Evolutionary conservation across 148 eudicot species (phyloP), one percentile per base, ranked within the genome.

Genomic region (Persicaria tinctoria): DNA sequence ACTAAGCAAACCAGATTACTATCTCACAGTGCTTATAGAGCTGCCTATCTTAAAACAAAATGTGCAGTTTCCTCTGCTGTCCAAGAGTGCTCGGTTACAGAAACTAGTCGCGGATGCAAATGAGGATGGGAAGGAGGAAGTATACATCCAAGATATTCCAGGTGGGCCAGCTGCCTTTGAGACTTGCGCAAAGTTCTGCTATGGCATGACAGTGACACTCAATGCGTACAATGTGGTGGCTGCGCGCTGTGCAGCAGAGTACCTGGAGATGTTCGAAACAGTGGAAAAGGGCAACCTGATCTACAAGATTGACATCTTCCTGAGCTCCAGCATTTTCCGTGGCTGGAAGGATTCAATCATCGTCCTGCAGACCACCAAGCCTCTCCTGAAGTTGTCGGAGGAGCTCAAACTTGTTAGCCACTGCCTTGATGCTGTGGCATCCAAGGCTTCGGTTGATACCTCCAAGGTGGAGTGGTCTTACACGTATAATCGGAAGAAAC

Each of bases 271-370:
- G 97, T 79, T 83, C 8, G 93, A 89, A 53, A 80, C 86, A 1
- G 66, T 90, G 4, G 97, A 93, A 32, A 90, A 90, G 78, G 96
- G 96, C 48, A 93, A 93, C 47, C 86, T 93, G 32, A 76, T 90
- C 38, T 90, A 90, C 87, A 93, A 93, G 79, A 83, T 90, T 32
- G 97, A 93, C 1, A 91, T 89, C 70, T 93, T 93, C 68, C 90
- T 93, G 53, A 89, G 78, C 77, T 87, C 98, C 6, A 90, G 96
- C 83, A 85, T 93, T 73, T 87, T 90, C 64, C 84, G 90, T 3
- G 89, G 93, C 60, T 93, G 97, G 97, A 93, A 93, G 83, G 97
- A 93, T 78, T 90, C 97, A 0, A 89, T 93, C 72, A 89, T 89
- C 41, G 96, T 86, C 62, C 93, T 93, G 54, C 97, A 89, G 74